Base-by-base conservation (phyloP, 345 rosid genomes). In the Reutealis trisperma region DNA sequence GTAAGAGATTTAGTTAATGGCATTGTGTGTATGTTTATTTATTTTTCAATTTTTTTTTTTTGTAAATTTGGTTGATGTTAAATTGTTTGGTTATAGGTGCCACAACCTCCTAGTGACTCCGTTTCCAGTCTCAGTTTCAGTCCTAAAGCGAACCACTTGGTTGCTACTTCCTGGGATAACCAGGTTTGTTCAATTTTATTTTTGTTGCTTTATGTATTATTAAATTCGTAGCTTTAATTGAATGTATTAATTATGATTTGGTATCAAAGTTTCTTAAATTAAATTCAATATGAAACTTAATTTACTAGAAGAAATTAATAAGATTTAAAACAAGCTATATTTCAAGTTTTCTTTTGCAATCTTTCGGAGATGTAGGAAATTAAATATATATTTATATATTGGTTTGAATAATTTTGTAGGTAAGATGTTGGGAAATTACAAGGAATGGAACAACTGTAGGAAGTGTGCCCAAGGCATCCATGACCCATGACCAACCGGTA, bases 91-190 rank as follows among this genome's bases (percentile, higher is more conserved):
- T 25, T 72, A 67, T 73, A 96, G 99, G 98, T 96, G 60, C 71
- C 86, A 69, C 97, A 93, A 73, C 93, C 97, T 57, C 98, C 99
- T 2, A 75, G 74, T 52, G 99, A 92, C 81, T 94, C 98, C 14
- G 86, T 96, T 71, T 92, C 97, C 6, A 96, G 98, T 77, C 95
- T 96, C 69, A 63, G 86, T 80, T 96, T 96, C 89, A 94, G 98
- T 87, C 94, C 99, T 55, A 91, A 89, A 84, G 99, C 95, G 41
- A 95, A 96, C 79, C 80, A 87, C 70, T 87, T 96, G 83, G 89
- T 94, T 34, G 97, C 98, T 25, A 91, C 96, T 78, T 94, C 99
- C 42, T 96, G 99, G 99, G 99, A 96, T 84, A 96, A 91, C 80
- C 99, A 96, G 97, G 99, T 96, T 74, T 65, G 80, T 75, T 19